A percentile compares a stretch with the other conserved stretches of the same genome.
Evolutionary conservation across 352 stramenopile species (phyloP).

Genomic region (Phytopythium litorale): DNA sequence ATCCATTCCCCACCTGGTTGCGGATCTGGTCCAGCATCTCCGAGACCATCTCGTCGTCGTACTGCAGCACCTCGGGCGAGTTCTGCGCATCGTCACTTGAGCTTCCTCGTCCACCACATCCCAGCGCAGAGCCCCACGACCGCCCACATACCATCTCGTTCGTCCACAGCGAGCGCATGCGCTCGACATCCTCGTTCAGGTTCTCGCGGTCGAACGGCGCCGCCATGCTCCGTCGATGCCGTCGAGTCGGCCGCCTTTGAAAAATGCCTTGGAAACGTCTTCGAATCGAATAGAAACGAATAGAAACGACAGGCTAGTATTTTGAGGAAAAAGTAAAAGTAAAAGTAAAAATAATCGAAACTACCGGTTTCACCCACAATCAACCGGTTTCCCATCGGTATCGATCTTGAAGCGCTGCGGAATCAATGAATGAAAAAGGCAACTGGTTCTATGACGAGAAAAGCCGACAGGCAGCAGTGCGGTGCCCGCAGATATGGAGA

Average conservation of each 20-base stretch:
- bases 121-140: not conserved
- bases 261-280: too few relatives aligned
- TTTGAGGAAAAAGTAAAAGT: too few relatives aligned
- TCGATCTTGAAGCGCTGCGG: constrained; percentile 2
- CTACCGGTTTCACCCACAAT: not conserved
- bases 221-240: not conserved
- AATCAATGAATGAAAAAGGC: not conserved
- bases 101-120: not conserved
- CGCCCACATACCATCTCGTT: constrained; percentile 64
- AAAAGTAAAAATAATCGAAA: too few relatives aligned
- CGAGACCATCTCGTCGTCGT: constrained; percentile 71
- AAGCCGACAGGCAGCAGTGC: not conserved
- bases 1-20: constrained; percentile 46
- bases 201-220: constrained; percentile 54
- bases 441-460: constrained; percentile 3
- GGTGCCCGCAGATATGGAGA: not conserved
- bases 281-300: too few relatives aligned
- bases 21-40: constrained; percentile 84
- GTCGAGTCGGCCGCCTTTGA: not conserved
- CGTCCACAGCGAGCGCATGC: constrained; percentile 69
- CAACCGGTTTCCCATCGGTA: too few relatives aligned
- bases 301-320: too few relatives aligned
- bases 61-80: constrained; percentile 69
- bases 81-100: constrained; percentile 34
- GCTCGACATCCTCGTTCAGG: constrained; percentile 77